These are phyloP conservation scores for Centaurea solstitialis DNA, from an alignment of 129 eudicot species.

Conservation along the genomic window DNA sequence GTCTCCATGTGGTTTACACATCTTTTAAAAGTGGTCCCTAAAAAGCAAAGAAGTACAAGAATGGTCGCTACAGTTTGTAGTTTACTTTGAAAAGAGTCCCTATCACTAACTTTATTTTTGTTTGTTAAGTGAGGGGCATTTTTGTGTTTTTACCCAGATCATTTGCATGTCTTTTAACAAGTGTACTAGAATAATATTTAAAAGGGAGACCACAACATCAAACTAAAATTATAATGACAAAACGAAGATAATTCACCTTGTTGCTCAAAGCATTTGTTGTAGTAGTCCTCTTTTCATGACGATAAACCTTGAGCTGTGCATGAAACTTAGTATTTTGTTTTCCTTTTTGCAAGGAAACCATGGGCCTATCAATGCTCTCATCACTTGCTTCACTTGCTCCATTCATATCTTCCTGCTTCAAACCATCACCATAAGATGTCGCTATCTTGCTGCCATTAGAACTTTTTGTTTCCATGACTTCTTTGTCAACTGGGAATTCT, in stretches of 20 bases:
- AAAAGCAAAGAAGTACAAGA: not conserved
- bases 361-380: conserved; percentile 28
- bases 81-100: not conserved
- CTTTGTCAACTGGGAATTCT: conserved; percentile 19
- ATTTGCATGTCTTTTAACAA: not conserved
- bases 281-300: conserved; percentile 35
- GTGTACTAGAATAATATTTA: not conserved
- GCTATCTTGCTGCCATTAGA: conserved; percentile 11
- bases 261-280: conserved; percentile 15
- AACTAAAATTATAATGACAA: conserved; percentile 1
- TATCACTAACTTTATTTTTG: not conserved
- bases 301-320: conserved; percentile 33
- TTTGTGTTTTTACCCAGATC: not conserved
- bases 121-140: not conserved
- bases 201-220: not conserved
- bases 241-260: conserved; percentile 31
- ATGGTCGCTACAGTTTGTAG: not conserved
- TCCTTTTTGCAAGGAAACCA: conserved; percentile 6
- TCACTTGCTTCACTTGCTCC: conserved; percentile 20
- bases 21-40: not conserved
- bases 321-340: not conserved
- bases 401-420: conserved; percentile 18
- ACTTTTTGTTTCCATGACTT: conserved; percentile 14
- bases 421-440: conserved; percentile 7
- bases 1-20: not conserved